phyloP scores from a whole-genome alignment of 371 early-diverging fungal species.

The Rhizopus sp. region DNA sequence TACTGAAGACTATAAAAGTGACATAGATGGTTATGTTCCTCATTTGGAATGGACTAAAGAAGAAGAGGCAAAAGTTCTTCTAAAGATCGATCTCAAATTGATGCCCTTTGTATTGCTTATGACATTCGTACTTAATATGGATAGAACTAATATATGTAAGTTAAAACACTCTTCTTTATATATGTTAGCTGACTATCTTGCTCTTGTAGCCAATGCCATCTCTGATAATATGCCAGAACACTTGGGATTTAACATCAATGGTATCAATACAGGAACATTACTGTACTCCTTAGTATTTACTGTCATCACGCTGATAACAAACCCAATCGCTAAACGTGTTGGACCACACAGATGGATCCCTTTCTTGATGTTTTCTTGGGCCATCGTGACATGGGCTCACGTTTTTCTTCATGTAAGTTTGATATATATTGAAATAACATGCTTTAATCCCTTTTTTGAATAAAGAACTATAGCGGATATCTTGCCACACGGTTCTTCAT shows the following conservation, averaged over 20 bases:
- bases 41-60: conserved; percentile 42
- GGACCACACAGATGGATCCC: conserved; percentile 64
- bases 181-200: neutral
- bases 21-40: conserved; percentile 10
- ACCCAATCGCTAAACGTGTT: conserved; percentile 50
- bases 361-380: conserved; percentile 64
- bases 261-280: conserved; percentile 38
- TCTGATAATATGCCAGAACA: conserved; percentile 43
- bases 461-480: conserved; percentile 29
- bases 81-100: conserved; percentile 33
- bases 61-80: conserved; percentile 32
- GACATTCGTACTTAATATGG: conserved; percentile 51
- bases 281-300: conserved; percentile 41
- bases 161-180: neutral
- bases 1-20: neutral
- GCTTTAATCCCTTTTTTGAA: neutral
- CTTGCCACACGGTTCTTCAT: conserved; percentile 33
- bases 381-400: conserved; percentile 52
- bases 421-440: neutral
- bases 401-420: conserved; percentile 28
- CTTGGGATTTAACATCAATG: conserved; percentile 45
- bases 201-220: conserved; percentile 41
- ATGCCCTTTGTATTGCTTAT: conserved; percentile 39
- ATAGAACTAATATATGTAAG: conserved; percentile 52
- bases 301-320: conserved; percentile 44